Percentiles rank a stretch among this genome's conserved stretches.
Conservation (phyloP, 1,284 basidiomycete species). For the Sanghuangporus weigelae region DNA sequence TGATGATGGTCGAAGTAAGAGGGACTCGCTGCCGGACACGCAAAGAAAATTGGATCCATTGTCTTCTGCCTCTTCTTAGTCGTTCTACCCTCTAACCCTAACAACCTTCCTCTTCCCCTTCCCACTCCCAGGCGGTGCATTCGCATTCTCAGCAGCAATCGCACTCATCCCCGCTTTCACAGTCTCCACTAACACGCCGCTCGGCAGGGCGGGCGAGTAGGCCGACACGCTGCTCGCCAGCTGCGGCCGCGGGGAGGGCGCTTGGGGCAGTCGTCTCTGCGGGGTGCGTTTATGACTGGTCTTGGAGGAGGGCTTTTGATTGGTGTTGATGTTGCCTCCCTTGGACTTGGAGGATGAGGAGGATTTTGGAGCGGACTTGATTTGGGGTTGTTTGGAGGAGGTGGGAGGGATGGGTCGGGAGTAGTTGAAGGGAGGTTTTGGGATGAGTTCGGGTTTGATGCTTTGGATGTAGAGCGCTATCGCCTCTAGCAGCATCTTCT, state of each 20-base stretch:
- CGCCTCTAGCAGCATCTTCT: slow-evolving; percentile 78
- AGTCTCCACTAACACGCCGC: slow-evolving; percentile 70
- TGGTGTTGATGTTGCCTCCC: slow-evolving; percentile 23
- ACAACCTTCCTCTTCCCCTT: slow-evolving; percentile 70
- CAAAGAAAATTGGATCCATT: too few relatives aligned
- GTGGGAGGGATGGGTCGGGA: background rate
- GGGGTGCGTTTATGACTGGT: slow-evolving; percentile 23
- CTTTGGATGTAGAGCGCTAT: slow-evolving; percentile 73
- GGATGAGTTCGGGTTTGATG: slow-evolving; percentile 66
- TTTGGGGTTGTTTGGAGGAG: background rate
- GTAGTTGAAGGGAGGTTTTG: slow-evolving; percentile 51
- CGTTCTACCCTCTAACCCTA: slow-evolving; percentile 29
- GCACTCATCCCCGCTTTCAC: slow-evolving; percentile 77
- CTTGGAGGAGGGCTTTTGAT: slow-evolving; percentile 21
- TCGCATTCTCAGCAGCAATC: slow-evolving; percentile 31
- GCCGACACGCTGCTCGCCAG: slow-evolving; percentile 51
- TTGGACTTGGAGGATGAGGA: slow-evolving; percentile 27
- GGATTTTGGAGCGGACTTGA: slow-evolving; percentile 10
- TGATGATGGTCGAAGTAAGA: too few relatives aligned
- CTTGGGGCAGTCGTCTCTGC: slow-evolving; percentile 40
- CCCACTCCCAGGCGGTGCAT: slow-evolving; percentile 33
- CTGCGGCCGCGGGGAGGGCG: slow-evolving; percentile 50
- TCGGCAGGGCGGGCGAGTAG: slow-evolving; percentile 66
- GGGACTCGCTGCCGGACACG: background rate
- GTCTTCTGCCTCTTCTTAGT: too few relatives aligned